Evolutionary conservation across 371 early-diverging fungal genomes (phyloP).

Genomic region (Mucor sp.): DNA sequence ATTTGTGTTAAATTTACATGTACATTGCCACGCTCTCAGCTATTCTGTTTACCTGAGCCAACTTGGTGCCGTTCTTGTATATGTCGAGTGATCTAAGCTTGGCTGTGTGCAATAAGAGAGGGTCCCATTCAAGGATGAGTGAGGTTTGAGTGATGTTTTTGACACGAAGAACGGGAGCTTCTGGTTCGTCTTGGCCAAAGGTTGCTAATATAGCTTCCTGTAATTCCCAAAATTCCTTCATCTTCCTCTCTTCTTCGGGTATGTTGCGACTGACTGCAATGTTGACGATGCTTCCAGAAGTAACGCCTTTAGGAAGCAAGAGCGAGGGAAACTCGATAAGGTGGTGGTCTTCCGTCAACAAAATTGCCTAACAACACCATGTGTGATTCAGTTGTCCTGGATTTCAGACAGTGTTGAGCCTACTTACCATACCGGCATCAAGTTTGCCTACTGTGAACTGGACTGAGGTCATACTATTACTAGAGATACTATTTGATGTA

Average conservation of each 20-base stretch:
- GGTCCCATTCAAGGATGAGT: conserved; percentile 87
- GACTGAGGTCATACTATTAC: conserved; percentile 52
- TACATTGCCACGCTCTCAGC: too few species aligned
- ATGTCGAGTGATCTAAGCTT: conserved; percentile 83
- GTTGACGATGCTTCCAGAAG: conserved; percentile 93
- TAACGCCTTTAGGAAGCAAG: conserved; percentile 91
- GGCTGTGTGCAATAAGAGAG: conserved; percentile 78
- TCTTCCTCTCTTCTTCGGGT: conserved; percentile 80
- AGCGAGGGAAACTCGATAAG: conserved; percentile 96
- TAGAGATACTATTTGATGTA: background rate
- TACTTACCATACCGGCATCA: conserved; percentile 83
- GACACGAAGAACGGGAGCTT: conserved; percentile 76
- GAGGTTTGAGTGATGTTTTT: conserved; percentile 88
- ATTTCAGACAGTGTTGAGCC: background rate
- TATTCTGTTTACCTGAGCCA: conserved; percentile 48
- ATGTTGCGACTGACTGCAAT: conserved; percentile 88
- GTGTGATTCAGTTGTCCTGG: background rate
- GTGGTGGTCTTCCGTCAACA: conserved; percentile 94
- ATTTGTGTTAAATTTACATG: background rate
- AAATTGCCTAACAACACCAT: conserved; percentile 67
- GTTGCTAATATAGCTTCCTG: conserved; percentile 82
- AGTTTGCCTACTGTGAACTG: conserved; percentile 91
- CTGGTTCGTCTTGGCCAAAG: conserved; percentile 81
- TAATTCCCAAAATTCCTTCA: conserved; percentile 80
- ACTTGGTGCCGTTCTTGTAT: conserved; percentile 73